Conservation (phyloP, 306 rosid genomes). For the Inga oerstediana region DNA sequence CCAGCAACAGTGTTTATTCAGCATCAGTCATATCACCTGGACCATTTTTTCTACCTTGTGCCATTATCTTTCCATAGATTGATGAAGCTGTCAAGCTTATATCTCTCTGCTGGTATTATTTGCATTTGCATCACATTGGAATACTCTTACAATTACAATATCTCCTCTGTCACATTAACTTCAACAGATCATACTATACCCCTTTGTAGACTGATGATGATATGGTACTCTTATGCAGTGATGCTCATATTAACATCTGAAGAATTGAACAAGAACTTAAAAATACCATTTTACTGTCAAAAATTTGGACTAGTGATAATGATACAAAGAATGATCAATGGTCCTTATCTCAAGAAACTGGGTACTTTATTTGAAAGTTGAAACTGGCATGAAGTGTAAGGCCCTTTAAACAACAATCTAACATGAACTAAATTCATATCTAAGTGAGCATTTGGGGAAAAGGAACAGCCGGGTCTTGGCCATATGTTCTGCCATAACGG, state of each 20-base stretch:
- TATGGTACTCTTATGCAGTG: not conserved
- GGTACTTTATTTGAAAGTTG: not conserved
- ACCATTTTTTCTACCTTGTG: slow-evolving; percentile 6
- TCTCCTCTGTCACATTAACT: slow-evolving; percentile 19
- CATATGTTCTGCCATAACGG: no score
- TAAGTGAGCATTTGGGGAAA: not conserved
- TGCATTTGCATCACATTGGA: slow-evolving; percentile 25
- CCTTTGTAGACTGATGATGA: slow-evolving; percentile 9
- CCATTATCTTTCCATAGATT: slow-evolving; percentile 6
- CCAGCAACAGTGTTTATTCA: not conserved
- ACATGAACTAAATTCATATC: not conserved
- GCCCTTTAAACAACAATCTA: not conserved
- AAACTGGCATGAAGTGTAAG: not conserved
- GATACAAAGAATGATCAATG: not conserved
- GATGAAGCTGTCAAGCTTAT: slow-evolving; percentile 3
- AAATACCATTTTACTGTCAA: not conserved
- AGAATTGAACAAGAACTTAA: slow-evolving; percentile 19
- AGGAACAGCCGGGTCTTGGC: not conserved
- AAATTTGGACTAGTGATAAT: slow-evolving; percentile 8
- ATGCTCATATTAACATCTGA: slow-evolving; percentile 2
- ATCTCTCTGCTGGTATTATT: slow-evolving; percentile 12
- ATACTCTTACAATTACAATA: slow-evolving; percentile 16
- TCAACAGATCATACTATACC: slow-evolving; percentile 14
- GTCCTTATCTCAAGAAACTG: slow-evolving; percentile 11
- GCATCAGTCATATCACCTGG: slow-evolving; percentile 11